Conservation (phyloP, 2,329 filamentous ascomycete genomes). For the Sclerotiophoma versabilis region DNA sequence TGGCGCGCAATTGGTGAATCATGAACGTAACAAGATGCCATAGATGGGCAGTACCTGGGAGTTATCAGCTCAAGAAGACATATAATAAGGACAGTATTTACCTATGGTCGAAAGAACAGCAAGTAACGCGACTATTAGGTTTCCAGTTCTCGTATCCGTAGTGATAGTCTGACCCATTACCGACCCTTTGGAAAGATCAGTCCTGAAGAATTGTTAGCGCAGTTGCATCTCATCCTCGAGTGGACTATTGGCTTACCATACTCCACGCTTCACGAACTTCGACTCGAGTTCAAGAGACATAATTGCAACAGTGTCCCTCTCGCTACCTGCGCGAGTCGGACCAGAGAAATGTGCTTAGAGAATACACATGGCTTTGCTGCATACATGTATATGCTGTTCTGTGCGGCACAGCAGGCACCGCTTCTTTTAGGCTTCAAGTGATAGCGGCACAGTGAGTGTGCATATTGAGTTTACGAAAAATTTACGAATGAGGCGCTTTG, state of each 20-base stretch:
- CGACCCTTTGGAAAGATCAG: constrained; percentile 13
- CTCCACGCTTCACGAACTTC: neutral
- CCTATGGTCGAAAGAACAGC: constrained; percentile 23
- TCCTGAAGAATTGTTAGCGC: constrained; percentile 4
- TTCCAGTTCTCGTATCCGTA: constrained; percentile 26
- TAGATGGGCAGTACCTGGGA: constrained; percentile 18
- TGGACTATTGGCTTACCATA: neutral
- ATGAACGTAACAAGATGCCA: constrained; percentile 32
- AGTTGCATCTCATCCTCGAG: too few relatives aligned
- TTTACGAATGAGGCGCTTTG: neutral
- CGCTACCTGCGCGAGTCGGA: neutral
- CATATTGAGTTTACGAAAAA: neutral
- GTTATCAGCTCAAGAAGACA: neutral
- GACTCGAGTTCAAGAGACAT: constrained; percentile 13
- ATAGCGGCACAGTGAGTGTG: neutral
- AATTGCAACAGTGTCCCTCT: neutral
- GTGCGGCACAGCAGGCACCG: constrained; percentile 6
- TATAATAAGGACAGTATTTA: neutral
- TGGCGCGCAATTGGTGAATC: constrained; percentile 24
- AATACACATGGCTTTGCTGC: neutral
- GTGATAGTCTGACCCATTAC: constrained; percentile 30
- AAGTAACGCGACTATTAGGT: constrained; percentile 27
- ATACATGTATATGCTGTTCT: neutral
- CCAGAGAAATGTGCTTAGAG: neutral
- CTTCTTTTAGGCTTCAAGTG: neutral